Evolutionary conservation across 768 basidiomycete genomes (phyloP).

Genomic region (Leccinum uliginosum): DNA sequence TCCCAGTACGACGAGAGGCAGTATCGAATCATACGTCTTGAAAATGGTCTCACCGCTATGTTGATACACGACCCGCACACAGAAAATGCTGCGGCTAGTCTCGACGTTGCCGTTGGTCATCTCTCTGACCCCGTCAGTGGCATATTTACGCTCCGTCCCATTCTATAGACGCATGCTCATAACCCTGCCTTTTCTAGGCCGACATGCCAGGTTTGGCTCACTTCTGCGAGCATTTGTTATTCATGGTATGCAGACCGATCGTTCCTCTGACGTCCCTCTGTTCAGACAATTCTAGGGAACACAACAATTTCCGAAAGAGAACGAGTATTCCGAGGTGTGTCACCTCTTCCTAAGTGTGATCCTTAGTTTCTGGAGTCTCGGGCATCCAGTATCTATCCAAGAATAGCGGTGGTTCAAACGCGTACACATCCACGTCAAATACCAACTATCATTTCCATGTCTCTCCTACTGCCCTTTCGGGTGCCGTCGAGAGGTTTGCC

Average conservation of each 20-base stretch:
- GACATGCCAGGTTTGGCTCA: constrained; percentile 93
- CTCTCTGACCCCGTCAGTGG: constrained; percentile 80
- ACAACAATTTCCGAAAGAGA: constrained; percentile 82
- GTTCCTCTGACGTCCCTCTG: not conserved
- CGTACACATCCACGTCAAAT: constrained; percentile 86
- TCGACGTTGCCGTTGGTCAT: too few species aligned
- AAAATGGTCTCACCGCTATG: constrained; percentile 85
- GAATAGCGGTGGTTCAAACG: constrained; percentile 87
- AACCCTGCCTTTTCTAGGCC: constrained; percentile 37
- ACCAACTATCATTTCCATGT: constrained; percentile 88
- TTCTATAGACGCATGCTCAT: not conserved
- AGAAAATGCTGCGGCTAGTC: constrained; percentile 92
- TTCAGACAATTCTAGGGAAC: constrained; percentile 52
- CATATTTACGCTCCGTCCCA: not conserved
- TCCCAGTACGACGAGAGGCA: constrained; percentile 75
- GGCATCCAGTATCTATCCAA: constrained; percentile 60
- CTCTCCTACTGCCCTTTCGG: constrained; percentile 54
- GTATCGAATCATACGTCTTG: constrained; percentile 78
- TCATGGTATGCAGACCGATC: constrained; percentile 64
- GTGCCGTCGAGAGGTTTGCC: constrained; percentile 73
- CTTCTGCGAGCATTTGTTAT: constrained; percentile 94
- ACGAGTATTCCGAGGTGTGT: constrained; percentile 84
- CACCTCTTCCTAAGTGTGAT: not conserved
- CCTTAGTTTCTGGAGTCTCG: not conserved
- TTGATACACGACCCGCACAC: constrained; percentile 79